Evolutionary conservation across 345 rosid species (phyloP).

Genomic region (Hibiscus syriacus): DNA sequence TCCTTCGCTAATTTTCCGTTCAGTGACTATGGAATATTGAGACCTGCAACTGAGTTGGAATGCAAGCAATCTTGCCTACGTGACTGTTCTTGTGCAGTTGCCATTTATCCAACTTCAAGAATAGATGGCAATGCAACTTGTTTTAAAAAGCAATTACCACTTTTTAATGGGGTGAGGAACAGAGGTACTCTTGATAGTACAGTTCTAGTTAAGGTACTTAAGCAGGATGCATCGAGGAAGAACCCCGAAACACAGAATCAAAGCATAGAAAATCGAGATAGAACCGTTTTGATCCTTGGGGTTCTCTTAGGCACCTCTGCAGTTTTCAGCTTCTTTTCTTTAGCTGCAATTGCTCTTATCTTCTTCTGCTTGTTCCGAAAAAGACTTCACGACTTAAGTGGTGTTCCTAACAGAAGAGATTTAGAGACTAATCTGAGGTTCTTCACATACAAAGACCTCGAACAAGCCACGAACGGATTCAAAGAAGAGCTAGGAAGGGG

Average conservation of each 20-base stretch:
- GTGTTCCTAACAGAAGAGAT: neutral
- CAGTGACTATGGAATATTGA: neutral
- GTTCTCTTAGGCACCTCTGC: neutral
- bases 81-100: conserved; percentile 11
- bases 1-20: neutral
- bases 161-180: too few relatives aligned
- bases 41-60: neutral
- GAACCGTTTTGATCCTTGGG: neutral
- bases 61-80: conserved; percentile 7
- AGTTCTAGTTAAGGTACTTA: neutral
- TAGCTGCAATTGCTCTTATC: neutral
- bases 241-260: too few relatives aligned
- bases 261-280: neutral
- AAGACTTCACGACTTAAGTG: neutral
- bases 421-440: neutral
- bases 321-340: neutral
- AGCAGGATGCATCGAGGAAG: too few relatives aligned
- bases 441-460: neutral
- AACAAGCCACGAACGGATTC: neutral
- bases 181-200: too few relatives aligned
- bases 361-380: neutral
- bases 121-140: too few relatives aligned
- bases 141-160: too few relatives aligned
- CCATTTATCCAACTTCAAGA: neutral
- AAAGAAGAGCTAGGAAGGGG: neutral